phyloP scores from a whole-genome alignment of 345 rosid genomes.

The Mercurialis annua region DNA sequence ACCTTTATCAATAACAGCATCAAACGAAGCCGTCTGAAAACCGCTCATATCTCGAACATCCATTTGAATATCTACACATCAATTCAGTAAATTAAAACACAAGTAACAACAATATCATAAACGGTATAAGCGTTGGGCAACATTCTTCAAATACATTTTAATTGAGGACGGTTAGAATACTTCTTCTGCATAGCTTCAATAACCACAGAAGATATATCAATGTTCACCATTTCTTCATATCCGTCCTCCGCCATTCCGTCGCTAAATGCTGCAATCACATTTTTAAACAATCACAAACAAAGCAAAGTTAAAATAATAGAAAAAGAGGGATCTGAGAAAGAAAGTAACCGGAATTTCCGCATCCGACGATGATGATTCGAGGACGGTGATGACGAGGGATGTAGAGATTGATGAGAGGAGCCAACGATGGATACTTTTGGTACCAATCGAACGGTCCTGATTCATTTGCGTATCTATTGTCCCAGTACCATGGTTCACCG shows the following conservation, averaged over 20 bases:
- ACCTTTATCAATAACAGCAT: conserved; percentile 86
- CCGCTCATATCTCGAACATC: conserved; percentile 76
- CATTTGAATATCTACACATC: conserved; percentile 57
- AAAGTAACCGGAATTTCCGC: conserved; percentile 77
- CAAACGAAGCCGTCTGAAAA: conserved; percentile 59
- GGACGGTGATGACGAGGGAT: conserved; percentile 45
- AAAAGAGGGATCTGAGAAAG: conserved; percentile 8
- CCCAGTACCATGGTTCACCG: conserved; percentile 89
- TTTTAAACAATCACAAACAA: neutral
- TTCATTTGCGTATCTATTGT: conserved; percentile 71
- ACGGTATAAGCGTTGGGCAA: too few species aligned
- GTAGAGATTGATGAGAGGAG: conserved; percentile 79
- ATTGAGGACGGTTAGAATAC: conserved; percentile 52
- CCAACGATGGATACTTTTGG: conserved; percentile 69
- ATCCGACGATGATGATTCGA: conserved; percentile 69
- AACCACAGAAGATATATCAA: conserved; percentile 75
- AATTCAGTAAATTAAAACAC: conserved; percentile 9
- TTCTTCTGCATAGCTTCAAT: conserved; percentile 62
- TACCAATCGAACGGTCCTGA: conserved; percentile 87
- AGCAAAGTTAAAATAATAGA: neutral
- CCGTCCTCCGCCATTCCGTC: conserved; percentile 81
- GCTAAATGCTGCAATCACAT: conserved; percentile 53
- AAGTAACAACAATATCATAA: neutral
- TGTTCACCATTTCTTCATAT: conserved; percentile 67
- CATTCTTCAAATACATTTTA: conserved; percentile 69